Conservation (phyloP, 73 alveolate species). For the Blepharisma stoltei region DNA sequence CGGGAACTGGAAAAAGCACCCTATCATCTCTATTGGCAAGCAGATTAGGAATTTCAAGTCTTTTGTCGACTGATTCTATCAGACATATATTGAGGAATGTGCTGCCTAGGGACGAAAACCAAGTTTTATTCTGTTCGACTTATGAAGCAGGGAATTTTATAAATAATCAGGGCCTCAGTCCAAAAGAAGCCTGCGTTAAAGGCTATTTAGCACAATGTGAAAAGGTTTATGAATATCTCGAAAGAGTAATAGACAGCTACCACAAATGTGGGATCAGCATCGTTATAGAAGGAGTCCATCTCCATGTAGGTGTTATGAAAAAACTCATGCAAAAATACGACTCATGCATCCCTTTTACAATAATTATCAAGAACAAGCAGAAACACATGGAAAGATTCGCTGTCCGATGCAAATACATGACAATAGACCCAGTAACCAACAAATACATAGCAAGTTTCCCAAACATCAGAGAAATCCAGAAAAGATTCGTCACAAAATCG, state of each 20-base stretch:
- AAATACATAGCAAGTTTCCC: constrained; percentile 61
- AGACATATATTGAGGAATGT: constrained; percentile 81
- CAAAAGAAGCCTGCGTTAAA: constrained; percentile 55
- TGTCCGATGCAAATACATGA: constrained; percentile 75
- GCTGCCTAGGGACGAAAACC: constrained; percentile 63
- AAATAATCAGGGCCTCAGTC: constrained; percentile 34
- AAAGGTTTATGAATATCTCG: constrained; percentile 54
- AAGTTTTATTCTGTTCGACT: constrained; percentile 69
- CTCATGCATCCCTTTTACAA: constrained; percentile 61
- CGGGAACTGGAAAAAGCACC: constrained; percentile 87
- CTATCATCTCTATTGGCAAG: constrained; percentile 71
- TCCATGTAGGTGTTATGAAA: constrained; percentile 58
- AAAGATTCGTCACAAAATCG: constrained; percentile 62
- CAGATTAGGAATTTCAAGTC: constrained; percentile 73
- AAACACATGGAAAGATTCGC: constrained; percentile 81
- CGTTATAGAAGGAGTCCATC: constrained; percentile 80
- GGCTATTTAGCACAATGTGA: constrained; percentile 69
- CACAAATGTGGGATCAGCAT: constrained; percentile 51
- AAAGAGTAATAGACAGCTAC: constrained; percentile 52
- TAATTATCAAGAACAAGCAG: constrained; percentile 62
- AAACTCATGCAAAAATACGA: constrained; percentile 64
- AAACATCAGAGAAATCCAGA: constrained; percentile 64
- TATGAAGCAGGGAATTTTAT: constrained; percentile 66
- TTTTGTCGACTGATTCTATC: constrained; percentile 71
- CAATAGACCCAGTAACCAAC: constrained; percentile 68